These are phyloP conservation scores for Herpetomonas muscarum DNA, from an alignment of 208 protist genomes.

Conservation along the genomic window DNA sequence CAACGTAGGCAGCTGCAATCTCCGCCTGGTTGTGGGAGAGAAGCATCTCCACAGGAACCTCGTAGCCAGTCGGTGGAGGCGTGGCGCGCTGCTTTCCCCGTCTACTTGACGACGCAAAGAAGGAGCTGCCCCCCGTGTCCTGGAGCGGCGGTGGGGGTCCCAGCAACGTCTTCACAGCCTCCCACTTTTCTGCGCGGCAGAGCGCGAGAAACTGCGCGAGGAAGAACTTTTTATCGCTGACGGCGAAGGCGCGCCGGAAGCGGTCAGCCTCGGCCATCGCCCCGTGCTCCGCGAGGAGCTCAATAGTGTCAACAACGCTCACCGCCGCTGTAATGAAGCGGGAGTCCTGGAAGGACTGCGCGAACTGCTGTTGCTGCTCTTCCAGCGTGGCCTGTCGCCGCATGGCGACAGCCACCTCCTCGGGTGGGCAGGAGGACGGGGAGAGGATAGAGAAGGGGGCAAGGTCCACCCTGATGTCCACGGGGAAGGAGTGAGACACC, in stretches of 20 bases:
- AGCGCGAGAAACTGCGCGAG: conserved; percentile 36
- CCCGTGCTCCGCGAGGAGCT: conserved; percentile 19
- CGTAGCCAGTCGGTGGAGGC: conserved; percentile 22
- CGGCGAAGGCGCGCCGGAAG: conserved; percentile 18
- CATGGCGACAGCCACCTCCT: conserved; percentile 1
- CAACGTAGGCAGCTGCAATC: conserved; percentile 29
- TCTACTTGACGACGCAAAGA: conserved; percentile 13
- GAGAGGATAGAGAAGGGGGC: not conserved
- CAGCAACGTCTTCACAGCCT: conserved; percentile 21
- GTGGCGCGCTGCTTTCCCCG: not conserved
- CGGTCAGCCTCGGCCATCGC: conserved; percentile 13
- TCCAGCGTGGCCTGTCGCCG: conserved; percentile 6
- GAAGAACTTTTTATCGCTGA: conserved; percentile 20
- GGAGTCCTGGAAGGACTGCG: conserved; percentile 14
- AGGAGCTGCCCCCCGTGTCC: conserved; percentile 11
- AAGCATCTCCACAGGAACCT: conserved; percentile 28
- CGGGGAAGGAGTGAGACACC: not conserved
- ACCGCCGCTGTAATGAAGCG: conserved; percentile 16
- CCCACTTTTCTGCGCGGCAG: conserved; percentile 24
- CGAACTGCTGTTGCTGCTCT: conserved; percentile 19
- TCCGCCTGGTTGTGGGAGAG: conserved; percentile 23
- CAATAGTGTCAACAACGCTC: conserved; percentile 22
- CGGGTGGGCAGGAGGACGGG: not conserved
- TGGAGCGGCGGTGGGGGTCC: conserved; percentile 21
- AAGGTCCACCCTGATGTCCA: not conserved